Evolutionary conservation across 306 rosid species (phyloP).

Genomic region (Crotalaria pallida): DNA sequence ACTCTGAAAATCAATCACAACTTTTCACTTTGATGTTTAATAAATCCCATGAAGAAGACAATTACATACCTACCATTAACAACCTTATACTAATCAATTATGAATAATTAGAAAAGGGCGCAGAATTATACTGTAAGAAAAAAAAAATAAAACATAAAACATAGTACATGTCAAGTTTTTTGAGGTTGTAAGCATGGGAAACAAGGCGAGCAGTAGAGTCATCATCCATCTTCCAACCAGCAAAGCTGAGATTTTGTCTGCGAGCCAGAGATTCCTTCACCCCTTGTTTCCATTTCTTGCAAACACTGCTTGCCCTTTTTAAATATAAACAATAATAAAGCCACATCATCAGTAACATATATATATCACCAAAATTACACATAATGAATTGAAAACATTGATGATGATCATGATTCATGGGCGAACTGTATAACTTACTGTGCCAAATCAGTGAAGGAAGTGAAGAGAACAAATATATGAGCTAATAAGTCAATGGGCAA

Average conservation of each 20-base stretch:
- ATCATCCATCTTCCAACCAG: slow-evolving; percentile 92
- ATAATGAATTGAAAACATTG: not conserved
- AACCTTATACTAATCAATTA: not conserved
- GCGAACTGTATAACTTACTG: no score
- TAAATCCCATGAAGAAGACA: not conserved
- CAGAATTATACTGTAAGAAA: not conserved
- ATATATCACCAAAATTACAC: no score
- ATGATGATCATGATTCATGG: no score
- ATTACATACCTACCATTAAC: not conserved
- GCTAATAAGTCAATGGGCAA: slow-evolving; percentile 77
- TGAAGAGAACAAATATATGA: slow-evolving; percentile 54
- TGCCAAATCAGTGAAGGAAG: slow-evolving; percentile 90
- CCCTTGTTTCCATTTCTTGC: slow-evolving; percentile 91
- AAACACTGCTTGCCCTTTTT: slow-evolving; percentile 72
- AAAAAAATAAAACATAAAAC: not conserved
- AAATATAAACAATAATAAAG: not conserved
- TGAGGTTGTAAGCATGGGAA: slow-evolving; percentile 71
- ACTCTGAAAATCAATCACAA: not conserved
- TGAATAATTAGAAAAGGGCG: not conserved
- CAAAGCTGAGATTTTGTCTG: slow-evolving; percentile 64
- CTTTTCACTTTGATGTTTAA: not conserved
- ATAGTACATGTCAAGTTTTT: slow-evolving; percentile 68
- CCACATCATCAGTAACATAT: not conserved
- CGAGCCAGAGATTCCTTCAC: slow-evolving; percentile 67
- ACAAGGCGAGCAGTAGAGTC: slow-evolving; percentile 79